These are phyloP conservation scores for Coemansia sp. DNA, from an alignment of 371 early-diverging fungal genomes.

Conservation along the genomic window DNA sequence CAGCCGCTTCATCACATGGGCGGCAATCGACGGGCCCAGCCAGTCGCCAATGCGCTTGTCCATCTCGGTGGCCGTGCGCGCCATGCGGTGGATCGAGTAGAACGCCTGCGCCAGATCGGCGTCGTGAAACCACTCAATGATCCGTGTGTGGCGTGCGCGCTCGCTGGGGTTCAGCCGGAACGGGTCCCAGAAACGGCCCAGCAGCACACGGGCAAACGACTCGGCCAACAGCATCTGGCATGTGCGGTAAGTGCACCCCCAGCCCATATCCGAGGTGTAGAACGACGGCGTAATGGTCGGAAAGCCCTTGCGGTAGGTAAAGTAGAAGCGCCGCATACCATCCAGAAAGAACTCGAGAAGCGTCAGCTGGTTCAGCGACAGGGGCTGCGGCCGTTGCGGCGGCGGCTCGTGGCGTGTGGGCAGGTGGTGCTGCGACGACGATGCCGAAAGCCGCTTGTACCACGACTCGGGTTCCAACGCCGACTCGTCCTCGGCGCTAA, in stretches of 20 bases:
- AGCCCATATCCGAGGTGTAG: slow-evolving; percentile 54
- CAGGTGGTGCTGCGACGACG: slow-evolving; percentile 42
- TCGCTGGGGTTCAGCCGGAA: slow-evolving; percentile 32
- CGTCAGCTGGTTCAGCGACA: slow-evolving; percentile 51
- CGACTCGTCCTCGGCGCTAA: slow-evolving; percentile 47
- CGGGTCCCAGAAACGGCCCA: slow-evolving; percentile 49
- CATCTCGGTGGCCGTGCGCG: slow-evolving; percentile 50
- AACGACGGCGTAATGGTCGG: slow-evolving; percentile 51
- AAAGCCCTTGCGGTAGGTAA: slow-evolving; percentile 51
- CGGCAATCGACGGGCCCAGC: slow-evolving; percentile 52
- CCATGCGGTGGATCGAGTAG: slow-evolving; percentile 53
- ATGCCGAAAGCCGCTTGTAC: slow-evolving; percentile 39
- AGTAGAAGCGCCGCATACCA: slow-evolving; percentile 52
- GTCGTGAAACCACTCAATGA: slow-evolving; percentile 53
- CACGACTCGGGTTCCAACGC: slow-evolving; percentile 26
- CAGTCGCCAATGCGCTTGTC: slow-evolving; percentile 54
- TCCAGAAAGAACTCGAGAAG: slow-evolving; percentile 52
- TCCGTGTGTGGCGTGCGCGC: slow-evolving; percentile 41
- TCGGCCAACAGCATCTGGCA: slow-evolving; percentile 54
- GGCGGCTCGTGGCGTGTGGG: slow-evolving; percentile 11
- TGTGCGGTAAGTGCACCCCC: slow-evolving; percentile 55
- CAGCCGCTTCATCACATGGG: slow-evolving; percentile 51
- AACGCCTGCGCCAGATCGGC: slow-evolving; percentile 34
- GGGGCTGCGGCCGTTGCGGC: slow-evolving; percentile 18
- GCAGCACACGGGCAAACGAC: slow-evolving; percentile 49